Evolutionary conservation across 2,329 filamentous ascomycete species (phyloP).

Genomic region (Colletotrichum sp.): DNA sequence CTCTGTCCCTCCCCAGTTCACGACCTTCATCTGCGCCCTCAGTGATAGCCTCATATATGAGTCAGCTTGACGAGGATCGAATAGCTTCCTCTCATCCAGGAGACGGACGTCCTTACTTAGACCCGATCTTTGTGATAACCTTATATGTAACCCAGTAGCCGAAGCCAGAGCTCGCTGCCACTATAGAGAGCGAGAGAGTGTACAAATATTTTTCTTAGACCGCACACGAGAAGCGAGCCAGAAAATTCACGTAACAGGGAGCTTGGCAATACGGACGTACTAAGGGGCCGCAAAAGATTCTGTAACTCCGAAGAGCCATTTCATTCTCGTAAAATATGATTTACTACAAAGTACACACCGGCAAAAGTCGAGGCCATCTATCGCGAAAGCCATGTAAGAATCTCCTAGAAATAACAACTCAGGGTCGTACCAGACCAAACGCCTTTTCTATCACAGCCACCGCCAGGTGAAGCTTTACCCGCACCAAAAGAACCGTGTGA

Average conservation of each 20-base stretch:
- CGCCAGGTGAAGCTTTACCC: not conserved
- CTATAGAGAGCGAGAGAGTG: not conserved
- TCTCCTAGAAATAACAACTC: not conserved
- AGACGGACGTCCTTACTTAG: not conserved
- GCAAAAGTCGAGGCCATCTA: not conserved
- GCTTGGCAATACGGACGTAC: not conserved
- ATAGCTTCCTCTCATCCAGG: not conserved
- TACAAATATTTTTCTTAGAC: not conserved
- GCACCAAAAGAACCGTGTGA: not conserved
- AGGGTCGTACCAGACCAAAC: slow-evolving; percentile 13
- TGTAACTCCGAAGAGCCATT: not conserved
- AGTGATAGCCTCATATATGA: not conserved
- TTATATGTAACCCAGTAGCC: not conserved
- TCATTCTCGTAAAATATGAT: not conserved
- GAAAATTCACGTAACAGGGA: not conserved
- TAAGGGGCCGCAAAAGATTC: not conserved
- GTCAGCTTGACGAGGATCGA: not conserved
- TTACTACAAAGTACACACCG: not conserved
- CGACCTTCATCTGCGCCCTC: not conserved
- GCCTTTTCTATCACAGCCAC: slow-evolving; percentile 16
- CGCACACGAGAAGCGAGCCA: not conserved
- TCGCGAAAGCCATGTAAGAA: not conserved
- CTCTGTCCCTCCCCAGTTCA: not conserved
- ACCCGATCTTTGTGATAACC: not conserved
- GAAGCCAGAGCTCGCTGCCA: not conserved